Evolutionary conservation across 2,329 filamentous ascomycete species (phyloP).

Genomic region (Colletotrichum tanaceti): DNA sequence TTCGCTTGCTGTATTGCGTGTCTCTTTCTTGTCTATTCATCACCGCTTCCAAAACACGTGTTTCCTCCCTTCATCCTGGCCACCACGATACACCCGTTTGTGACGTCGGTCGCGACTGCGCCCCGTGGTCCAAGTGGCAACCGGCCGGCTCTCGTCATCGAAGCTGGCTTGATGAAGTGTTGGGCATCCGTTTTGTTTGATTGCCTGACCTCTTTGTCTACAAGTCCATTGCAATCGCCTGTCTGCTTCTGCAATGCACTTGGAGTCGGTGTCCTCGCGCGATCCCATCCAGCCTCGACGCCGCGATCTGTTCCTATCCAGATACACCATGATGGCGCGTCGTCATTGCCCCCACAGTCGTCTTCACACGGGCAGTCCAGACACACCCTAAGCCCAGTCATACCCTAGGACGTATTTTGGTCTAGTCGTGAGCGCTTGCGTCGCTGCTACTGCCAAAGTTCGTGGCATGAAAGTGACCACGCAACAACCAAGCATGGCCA

Average conservation of each 20-base stretch:
- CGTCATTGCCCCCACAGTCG: background rate
- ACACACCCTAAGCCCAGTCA: conserved; percentile 1
- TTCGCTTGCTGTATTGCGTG: background rate
- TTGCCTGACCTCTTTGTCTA: background rate
- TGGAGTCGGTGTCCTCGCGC: background rate
- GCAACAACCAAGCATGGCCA: background rate
- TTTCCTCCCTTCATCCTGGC: conserved; percentile 5
- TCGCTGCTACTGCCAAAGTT: background rate
- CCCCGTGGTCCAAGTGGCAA: background rate
- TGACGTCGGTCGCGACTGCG: conserved; percentile 30
- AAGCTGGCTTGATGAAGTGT: background rate
- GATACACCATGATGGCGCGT: conserved; percentile 8
- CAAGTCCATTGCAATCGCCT: background rate
- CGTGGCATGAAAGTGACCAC: conserved; percentile 10
- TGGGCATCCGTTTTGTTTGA: background rate
- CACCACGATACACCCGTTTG: conserved; percentile 3
- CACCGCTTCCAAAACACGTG: conserved; percentile 6
- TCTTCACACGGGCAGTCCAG: conserved; percentile 14
- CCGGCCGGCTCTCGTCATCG: background rate
- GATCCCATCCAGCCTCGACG: background rate
- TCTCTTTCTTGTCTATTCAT: background rate
- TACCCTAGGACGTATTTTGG: background rate
- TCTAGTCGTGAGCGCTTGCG: background rate
- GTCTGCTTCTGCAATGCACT: background rate
- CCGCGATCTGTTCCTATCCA: background rate